Evolutionary conservation across 495 filamentous ascomycete species (phyloP).

Genomic region (Diplogelasinospora grovesii): DNA sequence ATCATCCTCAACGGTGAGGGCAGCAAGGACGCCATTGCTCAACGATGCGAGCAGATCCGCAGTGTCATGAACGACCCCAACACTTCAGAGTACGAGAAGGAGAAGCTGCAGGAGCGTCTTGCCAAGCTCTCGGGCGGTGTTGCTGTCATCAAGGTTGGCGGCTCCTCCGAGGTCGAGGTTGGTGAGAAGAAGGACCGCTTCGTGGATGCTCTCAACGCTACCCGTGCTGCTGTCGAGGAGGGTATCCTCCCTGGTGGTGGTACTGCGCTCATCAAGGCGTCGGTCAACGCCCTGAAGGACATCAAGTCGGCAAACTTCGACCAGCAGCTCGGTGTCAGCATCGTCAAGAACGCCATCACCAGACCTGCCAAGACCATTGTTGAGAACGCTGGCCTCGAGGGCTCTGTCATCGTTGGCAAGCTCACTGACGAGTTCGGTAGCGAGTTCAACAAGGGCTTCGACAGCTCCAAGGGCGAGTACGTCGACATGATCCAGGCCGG

Average conservation of each 20-base stretch:
- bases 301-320: slow-evolving; percentile 93
- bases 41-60: slow-evolving; percentile 98
- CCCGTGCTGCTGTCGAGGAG: slow-evolving; percentile 96
- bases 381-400: slow-evolving; percentile 95
- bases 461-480: slow-evolving; percentile 93
- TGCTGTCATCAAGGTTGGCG: slow-evolving; percentile 98
- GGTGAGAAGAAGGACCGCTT: slow-evolving; percentile 99
- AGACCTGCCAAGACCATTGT: slow-evolving; percentile 89
- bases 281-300: slow-evolving; percentile 73
- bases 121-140: slow-evolving; percentile 99
- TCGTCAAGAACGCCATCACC: slow-evolving; percentile 96
- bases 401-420: slow-evolving; percentile 95
- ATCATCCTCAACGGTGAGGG: slow-evolving; percentile 98
- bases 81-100: slow-evolving; percentile 98
- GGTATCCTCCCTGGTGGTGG: slow-evolving; percentile 98
- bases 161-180: slow-evolving; percentile 95
- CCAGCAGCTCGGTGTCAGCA: slow-evolving; percentile 95
- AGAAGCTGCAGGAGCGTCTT: slow-evolving; percentile 99
- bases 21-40: slow-evolving; percentile 84
- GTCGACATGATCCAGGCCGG: slow-evolving; percentile 95
- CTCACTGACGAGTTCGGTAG: slow-evolving; percentile 84
- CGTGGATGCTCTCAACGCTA: slow-evolving; percentile 96
- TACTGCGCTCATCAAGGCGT: slow-evolving; percentile 95
- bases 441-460: slow-evolving; percentile 98
- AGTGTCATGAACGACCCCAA: slow-evolving; percentile 88